A percentile compares a stretch with the other conserved stretches of the same genome.
Conservation (phyloP, 129 eudicot species). For the Logfia minima region DNA sequence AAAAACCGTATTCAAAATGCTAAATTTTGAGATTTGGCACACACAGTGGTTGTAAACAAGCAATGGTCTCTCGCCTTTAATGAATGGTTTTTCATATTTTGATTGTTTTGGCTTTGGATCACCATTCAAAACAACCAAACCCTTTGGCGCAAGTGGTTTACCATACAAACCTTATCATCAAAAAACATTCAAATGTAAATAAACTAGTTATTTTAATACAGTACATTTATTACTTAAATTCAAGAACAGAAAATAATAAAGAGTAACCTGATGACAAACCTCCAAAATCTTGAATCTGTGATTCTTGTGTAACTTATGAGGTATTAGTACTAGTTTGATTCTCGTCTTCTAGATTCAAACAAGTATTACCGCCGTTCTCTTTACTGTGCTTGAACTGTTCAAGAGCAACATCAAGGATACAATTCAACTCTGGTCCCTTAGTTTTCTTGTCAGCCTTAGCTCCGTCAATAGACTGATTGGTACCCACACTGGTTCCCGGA, state of each 20-base stretch:
- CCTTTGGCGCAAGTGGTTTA: constrained; percentile 44
- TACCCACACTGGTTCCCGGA: constrained; percentile 29
- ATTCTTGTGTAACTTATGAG: constrained; percentile 25
- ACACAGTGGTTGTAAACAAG: constrained; percentile 77
- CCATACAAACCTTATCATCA: constrained; percentile 36
- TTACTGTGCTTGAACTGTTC: constrained; percentile 47
- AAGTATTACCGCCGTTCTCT: constrained; percentile 1
- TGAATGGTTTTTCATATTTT: constrained; percentile 17
- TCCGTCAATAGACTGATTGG: constrained; percentile 19
- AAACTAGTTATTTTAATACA: constrained; percentile 1
- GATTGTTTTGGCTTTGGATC: constrained; percentile 44
- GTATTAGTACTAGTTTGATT: constrained; percentile 16
- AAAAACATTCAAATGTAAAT: constrained; percentile 16
- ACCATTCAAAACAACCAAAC: constrained; percentile 75
- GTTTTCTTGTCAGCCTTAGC: constrained; percentile 23
- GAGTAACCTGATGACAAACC: constrained; percentile 35
- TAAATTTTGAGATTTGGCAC: constrained; percentile 14
- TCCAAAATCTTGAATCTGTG: constrained; percentile 31
- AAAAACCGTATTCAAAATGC: constrained; percentile 10
- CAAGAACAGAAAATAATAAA: neutral
- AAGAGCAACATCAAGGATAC: constrained; percentile 44
- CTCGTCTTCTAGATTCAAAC: constrained; percentile 26
- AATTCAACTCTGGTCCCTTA: constrained; percentile 29
- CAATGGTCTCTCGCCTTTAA: constrained; percentile 40
- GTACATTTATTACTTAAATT: neutral